Conservation (phyloP, 2,329 filamentous ascomycete species). For the Aspergillus alliaceus region DNA sequence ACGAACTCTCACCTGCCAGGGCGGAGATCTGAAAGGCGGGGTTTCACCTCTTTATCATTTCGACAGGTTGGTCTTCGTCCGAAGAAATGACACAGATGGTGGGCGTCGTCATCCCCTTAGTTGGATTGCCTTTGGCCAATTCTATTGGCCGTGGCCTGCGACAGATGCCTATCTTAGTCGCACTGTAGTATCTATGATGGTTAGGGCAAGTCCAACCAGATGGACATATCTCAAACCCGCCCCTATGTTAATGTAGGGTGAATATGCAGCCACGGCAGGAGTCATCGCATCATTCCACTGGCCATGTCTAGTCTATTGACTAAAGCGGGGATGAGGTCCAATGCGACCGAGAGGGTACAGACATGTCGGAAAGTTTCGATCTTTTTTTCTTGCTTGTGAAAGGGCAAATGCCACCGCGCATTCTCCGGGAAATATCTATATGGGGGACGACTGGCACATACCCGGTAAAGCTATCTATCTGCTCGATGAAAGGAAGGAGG, state of each 20-base stretch:
- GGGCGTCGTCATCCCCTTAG: slow-evolving; percentile 1
- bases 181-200: neutral
- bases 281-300: neutral
- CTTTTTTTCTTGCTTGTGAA: neutral
- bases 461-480: neutral
- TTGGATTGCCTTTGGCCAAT: neutral
- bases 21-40: slow-evolving; percentile 8
- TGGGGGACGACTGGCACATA: neutral
- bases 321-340: slow-evolving; percentile 1
- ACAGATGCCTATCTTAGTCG: neutral
- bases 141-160: neutral
- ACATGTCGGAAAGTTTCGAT: neutral
- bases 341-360: neutral
- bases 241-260: neutral
- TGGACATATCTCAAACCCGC: neutral
- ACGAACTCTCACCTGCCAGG: neutral
- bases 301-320: neutral
- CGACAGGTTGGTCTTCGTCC: neutral
- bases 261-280: neutral
- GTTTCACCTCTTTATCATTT: slow-evolving; percentile 8
- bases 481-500: neutral
- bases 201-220: neutral
- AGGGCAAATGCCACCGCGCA: neutral
- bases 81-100: neutral
- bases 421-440: neutral